Percentiles rank a stretch among this genome's conserved stretches.
These are phyloP conservation scores for Fusarium globosum DNA, from an alignment of 2,329 filamentous ascomycete genomes.

Conservation along the genomic window DNA sequence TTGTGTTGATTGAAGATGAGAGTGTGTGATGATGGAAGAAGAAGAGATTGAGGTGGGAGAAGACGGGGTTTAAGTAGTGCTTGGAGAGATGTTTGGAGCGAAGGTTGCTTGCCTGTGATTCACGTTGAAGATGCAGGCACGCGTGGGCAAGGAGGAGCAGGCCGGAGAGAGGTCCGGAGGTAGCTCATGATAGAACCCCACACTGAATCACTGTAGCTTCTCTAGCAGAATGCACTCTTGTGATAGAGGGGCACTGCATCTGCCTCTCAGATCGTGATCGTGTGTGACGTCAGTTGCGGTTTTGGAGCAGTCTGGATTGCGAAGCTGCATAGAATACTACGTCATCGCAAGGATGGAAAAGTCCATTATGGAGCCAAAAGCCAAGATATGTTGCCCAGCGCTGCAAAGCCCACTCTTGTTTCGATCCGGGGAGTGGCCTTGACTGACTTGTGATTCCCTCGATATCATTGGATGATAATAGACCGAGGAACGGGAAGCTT, in stretches of 20 bases:
- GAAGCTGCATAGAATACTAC: conserved; percentile 6
- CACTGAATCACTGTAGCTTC: neutral
- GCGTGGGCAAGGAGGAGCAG: neutral
- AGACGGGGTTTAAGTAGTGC: conserved; percentile 38
- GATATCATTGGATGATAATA: conserved; percentile 19
- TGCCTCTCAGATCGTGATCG: conserved; percentile 18
- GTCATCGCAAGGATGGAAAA: conserved; percentile 28
- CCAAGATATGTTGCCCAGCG: conserved; percentile 17
- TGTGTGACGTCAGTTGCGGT: conserved; percentile 29
- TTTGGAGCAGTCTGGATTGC: conserved; percentile 4
- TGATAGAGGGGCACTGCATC: neutral
- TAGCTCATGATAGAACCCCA: conserved; percentile 14
- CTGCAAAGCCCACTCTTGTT: conserved; percentile 19
- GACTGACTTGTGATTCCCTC: neutral
- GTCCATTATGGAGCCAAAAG: conserved; percentile 19
- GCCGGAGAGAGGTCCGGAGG: neutral
- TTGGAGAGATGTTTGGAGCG: conserved; percentile 6
- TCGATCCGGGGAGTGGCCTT: conserved; percentile 19
- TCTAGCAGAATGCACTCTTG: conserved; percentile 15
- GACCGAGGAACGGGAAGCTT: conserved; percentile 30
- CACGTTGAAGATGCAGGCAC: conserved; percentile 17
- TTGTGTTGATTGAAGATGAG: conserved; percentile 25
- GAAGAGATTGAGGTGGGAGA: conserved; percentile 7
- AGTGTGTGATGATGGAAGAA: conserved; percentile 25
- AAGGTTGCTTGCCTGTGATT: conserved; percentile 7